phyloP scores from a whole-genome alignment of 208 protist species.

The Acanthamoeba castellanii region DNA sequence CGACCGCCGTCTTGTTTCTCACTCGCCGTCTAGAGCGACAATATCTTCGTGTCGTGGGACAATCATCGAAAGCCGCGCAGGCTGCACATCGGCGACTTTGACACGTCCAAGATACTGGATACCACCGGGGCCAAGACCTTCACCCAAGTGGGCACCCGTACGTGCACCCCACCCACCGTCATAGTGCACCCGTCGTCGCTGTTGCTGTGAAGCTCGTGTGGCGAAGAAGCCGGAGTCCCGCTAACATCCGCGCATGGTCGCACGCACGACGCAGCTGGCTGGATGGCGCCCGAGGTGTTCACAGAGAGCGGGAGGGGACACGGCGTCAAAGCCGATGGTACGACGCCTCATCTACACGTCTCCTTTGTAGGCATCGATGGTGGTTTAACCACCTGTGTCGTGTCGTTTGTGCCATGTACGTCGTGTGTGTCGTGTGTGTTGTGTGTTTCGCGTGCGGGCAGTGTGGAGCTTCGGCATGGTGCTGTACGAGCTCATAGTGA shows the following conservation, averaged over 20 bases:
- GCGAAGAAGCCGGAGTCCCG: not conserved
- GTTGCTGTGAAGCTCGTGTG: no score
- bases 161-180: not conserved
- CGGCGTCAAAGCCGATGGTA: constrained; percentile 61
- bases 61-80: not conserved
- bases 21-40: constrained; percentile 19
- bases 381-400: not conserved
- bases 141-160: constrained; percentile 48
- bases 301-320: not conserved
- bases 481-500: constrained; percentile 47
- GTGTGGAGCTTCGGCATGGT: constrained; percentile 63
- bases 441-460: not conserved
- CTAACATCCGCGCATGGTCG: not conserved
- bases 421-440: not conserved
- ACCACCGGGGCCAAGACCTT: constrained; percentile 23
- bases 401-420: not conserved
- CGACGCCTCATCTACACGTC: not conserved
- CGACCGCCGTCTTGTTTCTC: not conserved
- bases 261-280: not conserved
- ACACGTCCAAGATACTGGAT: constrained; percentile 16
- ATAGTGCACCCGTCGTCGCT: not conserved
- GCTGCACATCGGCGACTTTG: constrained; percentile 58
- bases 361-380: not conserved
- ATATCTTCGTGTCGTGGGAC: constrained; percentile 64
- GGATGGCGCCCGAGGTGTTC: constrained; percentile 55